Conservation (phyloP, 78 protist genomes). For the Monosiga brevicollis region DNA sequence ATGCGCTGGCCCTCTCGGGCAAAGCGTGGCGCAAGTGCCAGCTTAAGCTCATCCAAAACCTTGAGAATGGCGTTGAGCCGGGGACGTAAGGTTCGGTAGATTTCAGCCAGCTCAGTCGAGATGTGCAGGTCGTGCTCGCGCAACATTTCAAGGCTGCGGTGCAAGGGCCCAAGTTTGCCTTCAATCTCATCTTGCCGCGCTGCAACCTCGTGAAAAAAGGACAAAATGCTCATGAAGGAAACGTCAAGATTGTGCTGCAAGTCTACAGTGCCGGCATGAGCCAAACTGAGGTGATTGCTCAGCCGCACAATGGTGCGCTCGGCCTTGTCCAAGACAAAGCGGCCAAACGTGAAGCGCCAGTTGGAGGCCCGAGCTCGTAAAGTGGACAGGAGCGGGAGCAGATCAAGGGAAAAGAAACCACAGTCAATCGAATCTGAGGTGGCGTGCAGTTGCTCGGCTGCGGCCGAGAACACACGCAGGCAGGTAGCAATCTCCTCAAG, state of each 20-base stretch:
- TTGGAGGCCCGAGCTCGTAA: background rate
- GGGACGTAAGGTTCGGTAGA: background rate
- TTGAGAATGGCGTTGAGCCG: background rate
- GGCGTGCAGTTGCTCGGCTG: background rate
- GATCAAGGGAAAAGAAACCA: background rate
- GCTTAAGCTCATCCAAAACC: background rate
- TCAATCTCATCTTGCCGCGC: background rate
- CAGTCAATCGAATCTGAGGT: background rate
- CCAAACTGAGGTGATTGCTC: background rate
- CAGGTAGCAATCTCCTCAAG: background rate
- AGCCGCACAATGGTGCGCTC: background rate
- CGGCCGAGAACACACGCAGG: background rate
- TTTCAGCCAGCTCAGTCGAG: background rate
- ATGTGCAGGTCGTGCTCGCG: background rate
- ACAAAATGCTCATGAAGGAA: background rate
- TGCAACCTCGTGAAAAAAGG: background rate
- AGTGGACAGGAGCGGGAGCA: background rate
- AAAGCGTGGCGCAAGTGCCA: background rate
- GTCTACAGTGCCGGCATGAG: background rate
- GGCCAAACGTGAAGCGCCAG: background rate
- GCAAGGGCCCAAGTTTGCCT: background rate
- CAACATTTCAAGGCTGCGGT: background rate
- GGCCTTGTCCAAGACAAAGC: background rate
- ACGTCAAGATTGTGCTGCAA: background rate
- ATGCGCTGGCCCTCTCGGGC: background rate